Evolutionary conservation across 768 basidiomycete species (phyloP), one percentile per base, ranked within the genome.

Genomic region (Peribolospora kevripleyi): DNA sequence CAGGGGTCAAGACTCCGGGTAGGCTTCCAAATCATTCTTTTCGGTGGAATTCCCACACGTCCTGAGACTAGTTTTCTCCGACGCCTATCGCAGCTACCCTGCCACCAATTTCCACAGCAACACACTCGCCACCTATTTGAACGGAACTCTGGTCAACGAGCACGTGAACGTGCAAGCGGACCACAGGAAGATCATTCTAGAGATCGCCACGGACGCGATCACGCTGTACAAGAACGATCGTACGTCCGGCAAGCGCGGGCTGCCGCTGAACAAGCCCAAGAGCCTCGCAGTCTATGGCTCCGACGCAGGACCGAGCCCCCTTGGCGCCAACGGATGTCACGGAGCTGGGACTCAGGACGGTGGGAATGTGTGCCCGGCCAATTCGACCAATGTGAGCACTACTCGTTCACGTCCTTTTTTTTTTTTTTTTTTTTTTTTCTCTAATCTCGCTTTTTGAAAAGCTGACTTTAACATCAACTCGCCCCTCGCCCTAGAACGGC

Each of bases 301-400:
- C 63, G 68, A 70, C 70, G 68, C 76, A 68, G 81, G 76, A 5
- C 81, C 82, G 1, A 75, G 76, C 25, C 67, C 61, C 46, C 67
- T 71, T 39, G 84, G 84, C 0, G 81, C 84, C 0, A 86, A 85
- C 62, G 73, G 76, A 53, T 84, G 77, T 53, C 25, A 25, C 25
- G 25, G 25, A 25, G 25, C 25, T 25, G 25, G 25, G 25, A 25
- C 25, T 25, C 25, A 25, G 25, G 25, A 25, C 25, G 25, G 25
- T 25, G 25, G 25, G 25, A 25, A 25, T 25, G 25, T 25, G 25
- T 25, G 25, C 25, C 25, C 25, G 25, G 25, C 25, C 25, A 25
- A 25, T 25, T 25, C 25, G 25, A 25, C 25, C 25, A 25, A 25
- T 25, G 25, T 25, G 25, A 25, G 25, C 25, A 25, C 25, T 25